Percentiles rank a stretch among this genome's conserved stretches.
These are phyloP conservation scores for Thalia dealbata DNA, from an alignment of 176 grass and related monocot species.

Conservation along the genomic window DNA sequence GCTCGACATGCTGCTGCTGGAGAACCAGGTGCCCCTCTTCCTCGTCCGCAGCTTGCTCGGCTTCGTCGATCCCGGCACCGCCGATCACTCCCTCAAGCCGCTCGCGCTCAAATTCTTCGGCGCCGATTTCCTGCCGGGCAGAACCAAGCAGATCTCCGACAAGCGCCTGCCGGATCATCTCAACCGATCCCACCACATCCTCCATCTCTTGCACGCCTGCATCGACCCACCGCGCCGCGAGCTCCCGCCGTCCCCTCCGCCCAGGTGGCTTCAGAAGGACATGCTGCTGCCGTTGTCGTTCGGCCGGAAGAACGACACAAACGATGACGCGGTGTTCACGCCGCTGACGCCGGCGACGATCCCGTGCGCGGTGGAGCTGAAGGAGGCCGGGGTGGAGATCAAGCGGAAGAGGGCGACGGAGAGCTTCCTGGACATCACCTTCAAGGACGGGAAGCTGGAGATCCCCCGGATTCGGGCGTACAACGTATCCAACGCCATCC, in stretches of 20 bases:
- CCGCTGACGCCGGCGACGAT: not conserved
- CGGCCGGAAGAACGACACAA: no score
- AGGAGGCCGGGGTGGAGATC: slow-evolving; percentile 11
- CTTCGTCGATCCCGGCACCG: not conserved
- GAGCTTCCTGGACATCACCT: no score
- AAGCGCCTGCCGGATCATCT: not conserved
- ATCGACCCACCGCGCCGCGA: slow-evolving; percentile 14
- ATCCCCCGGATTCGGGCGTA: slow-evolving; percentile 6
- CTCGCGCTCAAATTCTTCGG: not conserved
- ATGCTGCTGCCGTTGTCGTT: no score
- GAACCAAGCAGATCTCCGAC: not conserved
- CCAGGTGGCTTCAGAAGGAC: no score
- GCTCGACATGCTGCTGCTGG: slow-evolving; percentile 30
- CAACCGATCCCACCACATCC: not conserved
- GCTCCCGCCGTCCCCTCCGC: not conserved
- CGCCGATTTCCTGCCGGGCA: not conserved
- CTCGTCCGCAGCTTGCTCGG: slow-evolving; percentile 12
- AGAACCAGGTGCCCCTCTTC: slow-evolving; percentile 30
- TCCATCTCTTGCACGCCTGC: not conserved
- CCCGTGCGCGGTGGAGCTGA: slow-evolving; percentile 8
- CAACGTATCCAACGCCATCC: slow-evolving; percentile 10
- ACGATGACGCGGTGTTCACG: not conserved
- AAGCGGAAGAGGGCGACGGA: not conserved
- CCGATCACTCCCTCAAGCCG: not conserved
- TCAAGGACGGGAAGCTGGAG: slow-evolving; percentile 7